Base-by-base conservation (phyloP, 148 eudicot species). In the Silene conica region DNA sequence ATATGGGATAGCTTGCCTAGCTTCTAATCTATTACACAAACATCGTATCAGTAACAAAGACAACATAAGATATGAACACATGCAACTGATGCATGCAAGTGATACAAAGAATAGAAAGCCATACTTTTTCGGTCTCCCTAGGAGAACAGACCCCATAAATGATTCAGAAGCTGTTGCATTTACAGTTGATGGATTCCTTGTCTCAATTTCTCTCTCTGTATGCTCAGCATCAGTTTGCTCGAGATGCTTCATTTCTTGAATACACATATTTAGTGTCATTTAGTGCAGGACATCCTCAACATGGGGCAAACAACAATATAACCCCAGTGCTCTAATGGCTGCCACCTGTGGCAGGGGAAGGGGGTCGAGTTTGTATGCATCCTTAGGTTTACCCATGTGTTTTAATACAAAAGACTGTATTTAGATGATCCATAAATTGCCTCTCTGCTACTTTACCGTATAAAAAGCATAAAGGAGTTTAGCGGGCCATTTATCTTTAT, bases 51-150 rank as follows among this genome's bases (percentile, higher is more conserved):
- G 73, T 69, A 79, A 75, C 8, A 69, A 66, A 22, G 16, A 57
- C 28, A 69, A 43, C 4, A 18, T 43, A 45, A 46, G 67, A 55
- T 21, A 62, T 26, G 68, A 58, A 64, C 22, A 57, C 2, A 9
- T 63, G 73, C n/a, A 69, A 25, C 55, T 38, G 38, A 74, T 38
- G n/a, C 2, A 9, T 63, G 73, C n/a, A 69, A 25, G 60, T 38
- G 38, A 74, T 38, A 57, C 25, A 70, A n/a, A 62, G 19, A 59
- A 3, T 19, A 15, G 56, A 26, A 52, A 25, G 12, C 25, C 70
- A 43, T 74, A 95, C 99, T 93, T 88, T 83, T 73, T 78, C 20
- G 97, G 98, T 84, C 87, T 92, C 55, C 92, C 91, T 72, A 67
- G 80, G 72, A 92, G 88, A 71, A 82, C 77, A 70, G 91, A 80